Percentiles rank a stretch among this genome's conserved stretches.
These are phyloP conservation scores for Sporothrix sp. DNA, from an alignment of 2,329 filamentous ascomycete genomes.

Conservation along the genomic window DNA sequence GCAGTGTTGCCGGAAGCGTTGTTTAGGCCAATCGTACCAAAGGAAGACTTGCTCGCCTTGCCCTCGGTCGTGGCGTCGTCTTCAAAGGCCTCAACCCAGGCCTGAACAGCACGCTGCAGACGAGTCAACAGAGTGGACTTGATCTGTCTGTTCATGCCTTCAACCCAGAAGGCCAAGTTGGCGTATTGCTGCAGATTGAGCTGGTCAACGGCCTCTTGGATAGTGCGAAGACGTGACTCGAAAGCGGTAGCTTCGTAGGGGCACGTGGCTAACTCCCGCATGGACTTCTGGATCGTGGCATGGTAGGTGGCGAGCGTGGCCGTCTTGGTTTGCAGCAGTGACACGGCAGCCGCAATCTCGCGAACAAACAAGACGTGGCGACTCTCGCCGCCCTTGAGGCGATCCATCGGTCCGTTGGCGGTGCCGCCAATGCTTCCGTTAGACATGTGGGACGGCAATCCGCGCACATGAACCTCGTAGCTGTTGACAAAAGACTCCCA, in stretches of 20 bases:
- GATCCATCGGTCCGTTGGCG: constrained; percentile 24
- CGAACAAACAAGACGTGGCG: constrained; percentile 95
- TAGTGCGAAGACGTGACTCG: constrained; percentile 66
- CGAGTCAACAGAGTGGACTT: constrained; percentile 71
- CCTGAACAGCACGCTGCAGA: constrained; percentile 69
- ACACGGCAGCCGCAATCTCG: constrained; percentile 81
- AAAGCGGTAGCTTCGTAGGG: constrained; percentile 74
- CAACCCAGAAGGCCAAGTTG: constrained; percentile 85
- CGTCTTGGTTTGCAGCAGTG: constrained; percentile 80
- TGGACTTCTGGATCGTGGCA: constrained; percentile 67
- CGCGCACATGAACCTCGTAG: constrained; percentile 80
- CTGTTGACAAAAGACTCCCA: constrained; percentile 99
- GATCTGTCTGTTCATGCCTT: constrained; percentile 75
- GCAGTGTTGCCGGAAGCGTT: neutral
- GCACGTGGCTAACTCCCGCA: constrained; percentile 76
- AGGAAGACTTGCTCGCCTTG: constrained; percentile 20
- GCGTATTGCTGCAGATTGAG: constrained; percentile 93
- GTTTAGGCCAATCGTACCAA: constrained; percentile 6
- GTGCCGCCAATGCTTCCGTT: constrained; percentile 49
- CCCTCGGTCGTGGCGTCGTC: constrained; percentile 39
- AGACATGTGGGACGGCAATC: constrained; percentile 43
- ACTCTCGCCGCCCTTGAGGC: constrained; percentile 62
- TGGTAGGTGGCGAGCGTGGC: constrained; percentile 69
- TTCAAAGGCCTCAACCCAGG: constrained; percentile 83
- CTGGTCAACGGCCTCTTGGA: constrained; percentile 90